A percentile compares a stretch with the other conserved stretches of the same genome.
These are phyloP conservation scores for Alloteropsis semialata DNA, from an alignment of 176 grass and related monocot genomes.

Conservation along the genomic window DNA sequence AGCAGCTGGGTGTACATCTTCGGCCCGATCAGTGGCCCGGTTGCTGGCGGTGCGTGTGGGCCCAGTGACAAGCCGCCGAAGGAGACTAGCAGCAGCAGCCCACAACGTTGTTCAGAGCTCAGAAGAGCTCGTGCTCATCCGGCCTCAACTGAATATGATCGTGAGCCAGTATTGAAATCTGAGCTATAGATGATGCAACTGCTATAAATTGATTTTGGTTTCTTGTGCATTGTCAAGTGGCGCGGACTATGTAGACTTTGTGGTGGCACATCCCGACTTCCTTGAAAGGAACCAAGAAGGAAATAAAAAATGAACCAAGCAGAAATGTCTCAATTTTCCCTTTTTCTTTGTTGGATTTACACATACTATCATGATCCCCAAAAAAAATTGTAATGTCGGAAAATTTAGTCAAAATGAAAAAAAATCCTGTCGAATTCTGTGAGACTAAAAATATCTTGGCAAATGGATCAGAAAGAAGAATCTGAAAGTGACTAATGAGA, in stretches of 20 bases:
- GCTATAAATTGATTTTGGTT: background rate
- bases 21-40: slow-evolving; percentile 36
- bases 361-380: background rate
- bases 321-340: background rate
- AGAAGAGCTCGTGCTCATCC: background rate
- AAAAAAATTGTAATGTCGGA: background rate
- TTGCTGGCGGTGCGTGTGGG: too few species aligned
- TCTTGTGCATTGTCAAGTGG: background rate
- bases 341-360: background rate
- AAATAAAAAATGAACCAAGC: background rate
- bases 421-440: background rate
- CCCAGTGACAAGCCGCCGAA: slow-evolving; percentile 35
- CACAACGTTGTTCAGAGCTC: background rate
- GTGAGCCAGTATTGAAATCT: background rate
- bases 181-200: background rate
- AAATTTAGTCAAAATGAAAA: background rate
- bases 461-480: background rate
- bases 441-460: background rate
- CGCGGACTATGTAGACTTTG: background rate
- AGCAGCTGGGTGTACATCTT: slow-evolving; percentile 41
- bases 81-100: slow-evolving; percentile 20
- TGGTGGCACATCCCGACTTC: background rate
- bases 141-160: too few species aligned
- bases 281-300: background rate
- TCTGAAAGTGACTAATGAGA: background rate